These are phyloP conservation scores for Eucalyptus melliodora DNA, from an alignment of 345 rosid species.

Conservation along the genomic window DNA sequence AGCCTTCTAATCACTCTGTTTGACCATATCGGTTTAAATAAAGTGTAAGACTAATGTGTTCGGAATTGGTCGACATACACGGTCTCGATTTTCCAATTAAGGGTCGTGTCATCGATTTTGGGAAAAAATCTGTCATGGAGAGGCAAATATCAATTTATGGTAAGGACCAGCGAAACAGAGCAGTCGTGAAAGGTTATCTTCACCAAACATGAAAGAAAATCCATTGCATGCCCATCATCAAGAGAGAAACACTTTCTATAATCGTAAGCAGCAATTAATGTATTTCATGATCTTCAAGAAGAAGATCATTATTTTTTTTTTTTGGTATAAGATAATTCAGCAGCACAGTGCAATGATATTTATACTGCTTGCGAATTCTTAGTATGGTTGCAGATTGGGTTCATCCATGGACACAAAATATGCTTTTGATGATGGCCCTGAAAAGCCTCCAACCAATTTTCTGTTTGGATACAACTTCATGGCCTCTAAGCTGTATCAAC, in stretches of 20 bases:
- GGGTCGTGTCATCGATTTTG: background rate
- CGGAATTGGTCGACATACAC: background rate
- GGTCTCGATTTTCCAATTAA: background rate
- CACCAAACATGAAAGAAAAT: background rate
- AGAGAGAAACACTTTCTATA: background rate
- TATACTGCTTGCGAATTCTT: background rate
- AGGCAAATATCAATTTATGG: background rate
- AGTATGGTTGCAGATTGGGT: background rate
- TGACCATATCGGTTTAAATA: background rate
- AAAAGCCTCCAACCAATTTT: background rate
- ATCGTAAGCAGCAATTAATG: background rate
- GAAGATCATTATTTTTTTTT: background rate
- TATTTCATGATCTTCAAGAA: background rate
- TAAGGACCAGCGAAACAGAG: background rate
- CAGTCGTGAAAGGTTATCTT: background rate
- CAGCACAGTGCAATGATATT: background rate
- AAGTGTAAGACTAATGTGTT: background rate
- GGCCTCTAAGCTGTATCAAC: background rate
- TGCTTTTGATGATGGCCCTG: background rate
- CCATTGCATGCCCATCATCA: background rate
- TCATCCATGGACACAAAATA: slow-evolving; percentile 4
- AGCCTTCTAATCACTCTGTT: background rate
- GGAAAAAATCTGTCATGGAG: background rate
- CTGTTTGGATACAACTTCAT: slow-evolving; percentile 4
- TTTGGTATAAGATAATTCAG: background rate